phyloP scores from a whole-genome alignment of 306 rosid genomes.

The Ochetophila trinervis region DNA sequence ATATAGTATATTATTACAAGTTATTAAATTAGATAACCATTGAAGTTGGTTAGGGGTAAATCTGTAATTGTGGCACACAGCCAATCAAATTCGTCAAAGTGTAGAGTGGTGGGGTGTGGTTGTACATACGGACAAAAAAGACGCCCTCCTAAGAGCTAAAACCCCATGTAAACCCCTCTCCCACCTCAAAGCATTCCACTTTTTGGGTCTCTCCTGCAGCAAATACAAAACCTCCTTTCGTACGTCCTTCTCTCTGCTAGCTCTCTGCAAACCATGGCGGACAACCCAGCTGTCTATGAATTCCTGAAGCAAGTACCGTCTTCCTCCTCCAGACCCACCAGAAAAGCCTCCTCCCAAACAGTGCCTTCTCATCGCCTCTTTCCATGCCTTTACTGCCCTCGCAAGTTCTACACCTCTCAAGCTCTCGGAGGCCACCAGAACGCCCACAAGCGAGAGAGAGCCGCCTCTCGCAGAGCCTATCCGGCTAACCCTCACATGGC shows the following conservation, averaged over 20 bases:
- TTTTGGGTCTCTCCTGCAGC: no score
- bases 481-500: neutral
- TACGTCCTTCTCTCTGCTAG: neutral
- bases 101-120: no score
- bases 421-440: constrained; percentile 98
- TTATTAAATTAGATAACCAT: no score
- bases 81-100: neutral
- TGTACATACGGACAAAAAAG: no score
- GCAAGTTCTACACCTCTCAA: constrained; percentile 75
- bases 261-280: constrained; percentile 35
- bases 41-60: neutral
- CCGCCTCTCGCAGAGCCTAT: constrained; percentile 44
- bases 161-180: no score
- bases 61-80: neutral
- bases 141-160: neutral
- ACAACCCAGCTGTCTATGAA: constrained; percentile 42
- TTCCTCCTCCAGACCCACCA: constrained; percentile 13
- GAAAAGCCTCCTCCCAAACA: neutral
- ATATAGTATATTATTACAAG: no score
- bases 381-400: constrained; percentile 59
- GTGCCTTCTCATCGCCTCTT: constrained; percentile 30
- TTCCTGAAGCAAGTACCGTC: constrained; percentile 29
- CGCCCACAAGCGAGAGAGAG: constrained; percentile 85
- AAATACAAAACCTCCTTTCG: neutral
- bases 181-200: no score